These are phyloP conservation scores for Penicillium sclerotiorum DNA, from an alignment of 2,329 filamentous ascomycete genomes.

Conservation along the genomic window DNA sequence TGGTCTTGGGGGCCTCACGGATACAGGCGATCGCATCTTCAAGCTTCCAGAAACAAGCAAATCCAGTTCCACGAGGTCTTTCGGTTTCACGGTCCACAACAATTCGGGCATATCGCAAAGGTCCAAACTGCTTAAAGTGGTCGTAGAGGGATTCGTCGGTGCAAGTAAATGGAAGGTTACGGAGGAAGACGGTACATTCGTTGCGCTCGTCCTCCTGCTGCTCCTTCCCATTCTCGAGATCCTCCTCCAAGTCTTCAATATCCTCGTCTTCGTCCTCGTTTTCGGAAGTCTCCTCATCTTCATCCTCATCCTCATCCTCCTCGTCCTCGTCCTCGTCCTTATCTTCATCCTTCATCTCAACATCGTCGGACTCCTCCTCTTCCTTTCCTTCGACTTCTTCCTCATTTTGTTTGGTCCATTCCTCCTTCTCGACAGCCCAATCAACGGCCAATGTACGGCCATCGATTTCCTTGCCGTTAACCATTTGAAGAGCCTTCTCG, in stretches of 20 bases:
- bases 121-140: conserved; percentile 87
- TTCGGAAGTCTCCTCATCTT: conserved; percentile 1
- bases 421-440: conserved; percentile 91
- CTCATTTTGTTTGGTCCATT: conserved; percentile 66
- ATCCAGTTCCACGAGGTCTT: conserved; percentile 86
- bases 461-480: conserved; percentile 90
- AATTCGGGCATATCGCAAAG: conserved; percentile 85
- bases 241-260: conserved; percentile 39
- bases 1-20: conserved; percentile 67
- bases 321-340: conserved; percentile 46
- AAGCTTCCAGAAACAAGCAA: conserved; percentile 84
- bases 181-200: conserved; percentile 81
- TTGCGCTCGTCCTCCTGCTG: conserved; percentile 58
- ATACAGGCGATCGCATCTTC: conserved; percentile 78
- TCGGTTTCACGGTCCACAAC: conserved; percentile 86
- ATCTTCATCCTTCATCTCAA: conserved; percentile 37
- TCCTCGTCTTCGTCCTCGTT: conserved; percentile 7
- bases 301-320: conserved; percentile 6
- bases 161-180: conserved; percentile 88
- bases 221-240: conserved; percentile 52
- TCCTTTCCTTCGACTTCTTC: conserved; percentile 29
- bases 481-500: conserved; percentile 77
- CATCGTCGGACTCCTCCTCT: conserved; percentile 53
- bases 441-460: conserved; percentile 89
- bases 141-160: conserved; percentile 79